Evolutionary conservation across 352 stramenopile species (phyloP), one percentile per base, ranked within the genome.

Genomic region (Pythium phragmitis): DNA sequence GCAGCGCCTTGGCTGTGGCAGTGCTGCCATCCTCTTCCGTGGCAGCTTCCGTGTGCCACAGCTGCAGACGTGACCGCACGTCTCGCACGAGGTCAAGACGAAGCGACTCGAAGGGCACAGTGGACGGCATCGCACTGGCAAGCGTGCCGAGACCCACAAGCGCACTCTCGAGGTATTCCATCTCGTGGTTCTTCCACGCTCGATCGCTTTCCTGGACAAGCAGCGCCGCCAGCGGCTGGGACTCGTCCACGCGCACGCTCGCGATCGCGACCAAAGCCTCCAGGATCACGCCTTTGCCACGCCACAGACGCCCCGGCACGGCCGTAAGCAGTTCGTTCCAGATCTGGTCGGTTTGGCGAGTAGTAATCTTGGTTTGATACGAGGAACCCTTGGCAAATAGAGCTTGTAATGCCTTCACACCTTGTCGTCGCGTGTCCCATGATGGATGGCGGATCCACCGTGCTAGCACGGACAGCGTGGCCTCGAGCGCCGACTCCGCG

Each of bases 391-490:
- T 73, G 0, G 64, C 65, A 39, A 90, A 89, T 28, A 91, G 72
- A 21, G 79, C 70, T 33, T 87, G 74, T 14, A 94, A 67, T 14
- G 85, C 82, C n/a, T 69, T 70, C 23, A 80, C 74, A n/a, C 80
- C 85, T 55, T 94, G 85, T 19, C 73, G 72, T 19, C 85, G 80
- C 30, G 81, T 88, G 58, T 91, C 85, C 85, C 85, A 94, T 42
- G 85, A 85, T 13, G 85, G 74, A 63, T 94, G 85, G 14, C 69
- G 70, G 34, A 92, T 63, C 36, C 89, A 76, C 21, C 70, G 53
- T 7, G 71, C 69, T 37, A 87, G 75, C 12, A 80, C 71, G 4
- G 65, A 46, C 16, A 91, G 60, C 8, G 73, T 72, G 13, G 75
- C 69, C 51, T 81, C 69, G 21, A 90, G 68, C 37, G 81, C 90